Evolutionary conservation across 1,139 yeast species (phyloP).

Genomic region (Sugiyamaella grinbergsii): DNA sequence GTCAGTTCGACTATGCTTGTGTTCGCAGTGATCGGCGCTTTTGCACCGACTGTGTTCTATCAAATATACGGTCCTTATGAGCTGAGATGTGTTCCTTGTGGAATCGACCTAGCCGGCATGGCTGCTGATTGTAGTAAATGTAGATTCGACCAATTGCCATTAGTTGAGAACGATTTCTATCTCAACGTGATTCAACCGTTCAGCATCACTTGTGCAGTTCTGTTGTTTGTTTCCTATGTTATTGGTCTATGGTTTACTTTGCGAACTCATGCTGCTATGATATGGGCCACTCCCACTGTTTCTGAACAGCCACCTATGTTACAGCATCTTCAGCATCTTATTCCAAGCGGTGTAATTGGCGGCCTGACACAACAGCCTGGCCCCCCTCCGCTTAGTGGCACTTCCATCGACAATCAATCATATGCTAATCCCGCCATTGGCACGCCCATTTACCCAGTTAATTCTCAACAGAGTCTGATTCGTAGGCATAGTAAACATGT

Average conservation of each 20-base stretch:
- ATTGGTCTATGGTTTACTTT: slow-evolving; percentile 91
- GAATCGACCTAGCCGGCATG: slow-evolving; percentile 20
- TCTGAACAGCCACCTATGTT: slow-evolving; percentile 34
- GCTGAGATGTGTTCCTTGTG: slow-evolving; percentile 63
- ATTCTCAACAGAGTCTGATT: slow-evolving; percentile 5
- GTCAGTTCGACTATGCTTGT: slow-evolving; percentile 94
- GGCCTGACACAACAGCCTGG: not conserved
- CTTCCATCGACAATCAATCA: not conserved
- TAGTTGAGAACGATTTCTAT: slow-evolving; percentile 67
- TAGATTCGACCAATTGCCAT: slow-evolving; percentile 75
- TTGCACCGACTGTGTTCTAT: slow-evolving; percentile 89
- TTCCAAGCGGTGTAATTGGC: not conserved
- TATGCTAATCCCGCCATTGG: not conserved
- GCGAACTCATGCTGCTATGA: slow-evolving; percentile 93
- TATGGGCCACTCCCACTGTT: slow-evolving; percentile 76
- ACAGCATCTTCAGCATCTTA: slow-evolving; percentile 11
- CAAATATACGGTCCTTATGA: slow-evolving; percentile 90
- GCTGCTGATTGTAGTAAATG: slow-evolving; percentile 59
- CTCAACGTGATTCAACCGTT: slow-evolving; percentile 72
- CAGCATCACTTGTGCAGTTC: slow-evolving; percentile 74
- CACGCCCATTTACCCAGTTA: not conserved
- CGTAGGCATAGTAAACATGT: slow-evolving; percentile 9
- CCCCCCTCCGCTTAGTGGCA: not conserved
- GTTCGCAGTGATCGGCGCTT: slow-evolving; percentile 87
- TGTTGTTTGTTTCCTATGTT: slow-evolving; percentile 80